Percentiles rank a stretch among this genome's conserved stretches.
phyloP scores from a whole-genome alignment of 495 filamentous ascomycete genomes.

The Trichocladium uniseriatum region DNA sequence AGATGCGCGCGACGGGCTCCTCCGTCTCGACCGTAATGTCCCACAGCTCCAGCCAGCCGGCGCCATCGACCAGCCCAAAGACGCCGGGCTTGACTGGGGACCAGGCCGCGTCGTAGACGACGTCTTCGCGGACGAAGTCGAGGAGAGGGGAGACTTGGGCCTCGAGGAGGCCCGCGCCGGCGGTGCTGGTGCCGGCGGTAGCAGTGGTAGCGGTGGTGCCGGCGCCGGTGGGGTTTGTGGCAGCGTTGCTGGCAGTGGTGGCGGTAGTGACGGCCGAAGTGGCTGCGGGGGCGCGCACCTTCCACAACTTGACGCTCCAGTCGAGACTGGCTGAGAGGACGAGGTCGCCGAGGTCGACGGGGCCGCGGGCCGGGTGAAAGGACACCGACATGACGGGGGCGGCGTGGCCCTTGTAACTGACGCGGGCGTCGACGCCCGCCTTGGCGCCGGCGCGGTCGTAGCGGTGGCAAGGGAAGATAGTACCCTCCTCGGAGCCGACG shows the following conservation, averaged over 20 bases:
- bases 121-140: slow-evolving; percentile 84
- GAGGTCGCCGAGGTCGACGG: slow-evolving; percentile 90
- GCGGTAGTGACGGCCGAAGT: slow-evolving; percentile 37
- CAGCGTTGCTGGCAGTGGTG: slow-evolving; percentile 47
- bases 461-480: slow-evolving; percentile 90
- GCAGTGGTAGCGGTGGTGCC: neutral
- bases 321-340: slow-evolving; percentile 79
- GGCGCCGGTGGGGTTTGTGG: neutral
- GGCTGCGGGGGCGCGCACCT: slow-evolving; percentile 68
- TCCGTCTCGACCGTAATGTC: slow-evolving; percentile 88
- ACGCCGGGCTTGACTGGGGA: slow-evolving; percentile 84
- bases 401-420: slow-evolving; percentile 77
- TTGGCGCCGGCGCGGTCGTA: slow-evolving; percentile 96
- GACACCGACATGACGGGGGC: slow-evolving; percentile 93
- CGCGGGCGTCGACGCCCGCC: slow-evolving; percentile 79
- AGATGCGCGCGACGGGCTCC: slow-evolving; percentile 70
- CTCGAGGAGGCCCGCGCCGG: slow-evolving; percentile 14
- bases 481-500: slow-evolving; percentile 90
- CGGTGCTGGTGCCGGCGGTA: neutral
- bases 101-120: slow-evolving; percentile 94
- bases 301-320: slow-evolving; percentile 97
- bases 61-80: slow-evolving; percentile 88
- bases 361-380: slow-evolving; percentile 86
- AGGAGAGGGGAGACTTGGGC: slow-evolving; percentile 60
- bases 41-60: slow-evolving; percentile 90